phyloP scores from a whole-genome alignment of 2,329 filamentous ascomycete genomes.

The Teratosphaeria viscida region DNA sequence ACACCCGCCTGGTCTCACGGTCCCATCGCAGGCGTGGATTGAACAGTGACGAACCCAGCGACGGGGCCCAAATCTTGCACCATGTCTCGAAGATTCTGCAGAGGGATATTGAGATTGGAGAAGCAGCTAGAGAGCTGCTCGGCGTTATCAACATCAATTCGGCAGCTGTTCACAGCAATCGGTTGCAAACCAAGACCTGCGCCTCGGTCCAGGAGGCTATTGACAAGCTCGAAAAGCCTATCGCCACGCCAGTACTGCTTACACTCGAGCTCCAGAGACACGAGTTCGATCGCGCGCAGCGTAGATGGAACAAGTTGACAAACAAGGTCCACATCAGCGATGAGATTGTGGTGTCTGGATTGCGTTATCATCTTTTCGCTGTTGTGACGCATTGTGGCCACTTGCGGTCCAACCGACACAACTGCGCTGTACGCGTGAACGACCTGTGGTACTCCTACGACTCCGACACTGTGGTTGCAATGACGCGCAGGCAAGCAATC shows the following conservation, averaged over 20 bases:
- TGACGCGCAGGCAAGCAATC: conserved; percentile 45
- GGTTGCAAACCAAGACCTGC: conserved; percentile 21
- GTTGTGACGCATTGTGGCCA: conserved; percentile 51
- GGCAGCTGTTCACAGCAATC: conserved; percentile 13
- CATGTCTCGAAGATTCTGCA: conserved; percentile 5
- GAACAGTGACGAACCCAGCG: conserved; percentile 4
- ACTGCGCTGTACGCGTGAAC: conserved; percentile 46
- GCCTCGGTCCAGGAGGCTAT: conserved; percentile 34
- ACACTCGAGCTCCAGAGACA: conserved; percentile 48
- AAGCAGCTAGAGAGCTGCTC: conserved; percentile 13
- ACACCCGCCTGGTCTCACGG: conserved; percentile 11
- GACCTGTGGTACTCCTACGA: conserved; percentile 51
- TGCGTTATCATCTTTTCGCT: conserved; percentile 47
- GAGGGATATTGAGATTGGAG: conserved; percentile 7
- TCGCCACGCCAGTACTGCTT: conserved; percentile 24
- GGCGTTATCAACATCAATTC: conserved; percentile 11
- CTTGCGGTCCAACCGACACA: conserved; percentile 49
- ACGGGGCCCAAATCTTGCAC: conserved; percentile 17
- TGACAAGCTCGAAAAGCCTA: conserved; percentile 16
- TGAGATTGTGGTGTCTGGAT: conserved; percentile 37
- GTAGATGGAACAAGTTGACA: conserved; percentile 48
- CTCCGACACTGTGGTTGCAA: conserved; percentile 40
- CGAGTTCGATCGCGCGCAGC: conserved; percentile 41
- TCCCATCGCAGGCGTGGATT: conserved; percentile 5
- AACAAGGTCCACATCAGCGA: conserved; percentile 49